These are phyloP conservation scores for Psilocybe subaeruginosa DNA, from an alignment of 768 basidiomycete species.

Conservation along the genomic window DNA sequence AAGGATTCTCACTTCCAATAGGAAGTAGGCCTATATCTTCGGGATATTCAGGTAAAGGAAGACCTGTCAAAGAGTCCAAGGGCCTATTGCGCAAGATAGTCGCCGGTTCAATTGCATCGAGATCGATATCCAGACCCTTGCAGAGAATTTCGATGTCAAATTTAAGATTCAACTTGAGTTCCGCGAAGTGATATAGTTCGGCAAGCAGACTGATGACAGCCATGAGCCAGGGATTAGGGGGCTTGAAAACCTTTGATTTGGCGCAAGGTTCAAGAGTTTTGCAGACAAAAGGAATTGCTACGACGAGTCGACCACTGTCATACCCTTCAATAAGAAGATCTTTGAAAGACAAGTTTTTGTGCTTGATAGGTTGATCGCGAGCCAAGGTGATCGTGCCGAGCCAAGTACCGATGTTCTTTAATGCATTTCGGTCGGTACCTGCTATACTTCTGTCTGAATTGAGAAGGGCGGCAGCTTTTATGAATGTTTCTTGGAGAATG, in stretches of 20 bases:
- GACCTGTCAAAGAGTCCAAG: conserved; percentile 57
- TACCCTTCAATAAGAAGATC: conserved; percentile 96
- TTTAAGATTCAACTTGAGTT: conserved; percentile 94
- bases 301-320: conserved; percentile 86
- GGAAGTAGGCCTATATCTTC: conserved; percentile 79
- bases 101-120: conserved; percentile 84
- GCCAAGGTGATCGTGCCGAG: conserved; percentile 93
- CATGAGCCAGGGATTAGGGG: conserved; percentile 99
- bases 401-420: conserved; percentile 97
- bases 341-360: conserved; percentile 95
- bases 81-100: conserved; percentile 81
- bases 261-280: conserved; percentile 92
- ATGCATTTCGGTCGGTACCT: conserved; percentile 77
- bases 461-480: conserved; percentile 82
- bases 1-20: conserved; percentile 69
- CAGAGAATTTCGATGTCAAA: conserved; percentile 99
- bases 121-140: conserved; percentile 86
- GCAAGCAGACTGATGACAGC: conserved; percentile 89
- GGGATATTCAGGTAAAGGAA: conserved; percentile 78
- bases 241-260: conserved; percentile 90
- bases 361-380: conserved; percentile 88
- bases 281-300: conserved; percentile 98
- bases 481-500: conserved; percentile 91
- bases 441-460: conserved; percentile 92
- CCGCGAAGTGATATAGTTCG: conserved; percentile 97